Percentiles rank a stretch among this genome's conserved stretches.
Evolutionary conservation across 768 basidiomycete genomes (phyloP).

Genomic region (Trametes meyenii): DNA sequence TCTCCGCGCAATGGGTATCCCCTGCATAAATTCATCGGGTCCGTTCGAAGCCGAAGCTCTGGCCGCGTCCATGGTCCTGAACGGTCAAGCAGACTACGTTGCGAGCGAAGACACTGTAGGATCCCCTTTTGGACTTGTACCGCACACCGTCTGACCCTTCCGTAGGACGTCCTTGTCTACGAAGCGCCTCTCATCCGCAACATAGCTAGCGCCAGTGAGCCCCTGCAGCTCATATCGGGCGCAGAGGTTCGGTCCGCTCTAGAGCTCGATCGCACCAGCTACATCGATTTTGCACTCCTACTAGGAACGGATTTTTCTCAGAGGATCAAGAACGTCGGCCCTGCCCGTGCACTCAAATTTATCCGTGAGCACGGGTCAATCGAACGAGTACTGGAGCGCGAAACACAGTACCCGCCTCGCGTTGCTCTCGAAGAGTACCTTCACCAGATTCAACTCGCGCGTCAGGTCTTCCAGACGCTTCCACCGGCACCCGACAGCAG

Average conservation of each 20-base stretch:
- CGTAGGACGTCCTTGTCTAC: constrained; percentile 79
- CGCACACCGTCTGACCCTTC: constrained; percentile 4
- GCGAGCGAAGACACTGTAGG: constrained; percentile 87
- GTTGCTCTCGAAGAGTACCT: constrained; percentile 57
- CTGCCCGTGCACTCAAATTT: constrained; percentile 72
- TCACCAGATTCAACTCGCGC: constrained; percentile 61
- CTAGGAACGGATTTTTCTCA: constrained; percentile 91
- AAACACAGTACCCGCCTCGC: constrained; percentile 53
- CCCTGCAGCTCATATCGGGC: constrained; percentile 68
- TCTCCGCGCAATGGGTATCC: constrained; percentile 79
- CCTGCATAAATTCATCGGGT: constrained; percentile 66
- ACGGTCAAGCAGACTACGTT: constrained; percentile 83
- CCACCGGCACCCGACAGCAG: constrained; percentile 59
- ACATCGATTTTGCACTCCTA: constrained; percentile 83
- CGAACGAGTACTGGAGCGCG: constrained; percentile 61
- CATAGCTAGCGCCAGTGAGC: constrained; percentile 59
- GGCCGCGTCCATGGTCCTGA: constrained; percentile 73
- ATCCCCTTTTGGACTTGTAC: not conserved
- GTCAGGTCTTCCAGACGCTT: constrained; percentile 64
- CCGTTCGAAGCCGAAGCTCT: constrained; percentile 86
- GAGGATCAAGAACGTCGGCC: constrained; percentile 83
- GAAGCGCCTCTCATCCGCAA: constrained; percentile 83
- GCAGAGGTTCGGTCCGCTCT: constrained; percentile 60
- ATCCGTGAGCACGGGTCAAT: constrained; percentile 74
- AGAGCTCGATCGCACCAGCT: constrained; percentile 56